A percentile compares a stretch with the other conserved stretches of the same genome.
phyloP scores from a whole-genome alignment of 306 rosid genomes.

The Cucurbita maxima region DNA sequence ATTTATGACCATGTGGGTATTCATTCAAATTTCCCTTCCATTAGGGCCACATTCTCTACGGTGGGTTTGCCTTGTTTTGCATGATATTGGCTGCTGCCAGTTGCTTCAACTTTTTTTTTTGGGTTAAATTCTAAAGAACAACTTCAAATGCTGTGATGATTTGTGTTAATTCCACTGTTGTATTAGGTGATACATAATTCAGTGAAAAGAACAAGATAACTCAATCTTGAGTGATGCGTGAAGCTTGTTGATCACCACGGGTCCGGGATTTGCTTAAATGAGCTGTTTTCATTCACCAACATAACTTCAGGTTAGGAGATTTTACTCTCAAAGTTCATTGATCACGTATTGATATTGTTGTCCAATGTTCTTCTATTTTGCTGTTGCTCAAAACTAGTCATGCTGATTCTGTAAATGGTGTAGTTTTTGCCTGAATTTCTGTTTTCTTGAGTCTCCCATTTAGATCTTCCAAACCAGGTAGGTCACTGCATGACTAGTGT shows the following conservation, averaged over 20 bases:
- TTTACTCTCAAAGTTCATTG: background rate
- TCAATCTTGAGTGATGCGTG: conserved; percentile 11
- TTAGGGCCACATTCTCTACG: background rate
- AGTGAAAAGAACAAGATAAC: background rate
- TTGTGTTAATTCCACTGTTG: background rate
- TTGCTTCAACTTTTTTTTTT: background rate
- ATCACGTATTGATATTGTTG: background rate
- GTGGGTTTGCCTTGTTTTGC: background rate
- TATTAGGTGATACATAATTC: background rate
- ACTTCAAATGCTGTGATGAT: background rate
- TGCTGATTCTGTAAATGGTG: background rate
- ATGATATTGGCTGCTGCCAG: background rate
- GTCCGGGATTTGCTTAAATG: conserved; percentile 83
- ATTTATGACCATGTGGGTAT: background rate
- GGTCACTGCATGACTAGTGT: conserved; percentile 11
- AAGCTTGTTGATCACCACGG: conserved; percentile 74
- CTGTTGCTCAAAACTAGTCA: background rate
- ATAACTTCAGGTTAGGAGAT: background rate
- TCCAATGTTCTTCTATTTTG: background rate
- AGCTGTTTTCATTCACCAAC: conserved; percentile 32
- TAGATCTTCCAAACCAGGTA: conserved; percentile 22
- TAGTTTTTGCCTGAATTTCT: conserved; percentile 31
- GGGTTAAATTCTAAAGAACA: background rate
- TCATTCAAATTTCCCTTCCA: background rate
- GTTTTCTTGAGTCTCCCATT: conserved; percentile 12